Evolutionary conservation across 495 filamentous ascomycete species (phyloP).

Genomic region (Penicillium soppii): DNA sequence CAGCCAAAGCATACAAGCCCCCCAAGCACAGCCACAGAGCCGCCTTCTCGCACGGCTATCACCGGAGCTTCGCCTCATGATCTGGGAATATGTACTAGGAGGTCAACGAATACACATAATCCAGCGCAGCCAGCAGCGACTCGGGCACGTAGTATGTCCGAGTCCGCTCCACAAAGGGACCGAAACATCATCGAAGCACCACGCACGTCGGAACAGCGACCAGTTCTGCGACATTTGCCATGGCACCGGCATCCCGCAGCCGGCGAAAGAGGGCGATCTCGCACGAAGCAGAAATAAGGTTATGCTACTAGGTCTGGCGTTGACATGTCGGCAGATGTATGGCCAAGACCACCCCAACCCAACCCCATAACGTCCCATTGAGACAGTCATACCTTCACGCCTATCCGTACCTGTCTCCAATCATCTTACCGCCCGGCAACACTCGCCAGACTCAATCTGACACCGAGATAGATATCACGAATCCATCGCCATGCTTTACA

Average conservation of each 20-base stretch:
- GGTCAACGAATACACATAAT: slow-evolving; percentile 40
- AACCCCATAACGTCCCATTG: not conserved
- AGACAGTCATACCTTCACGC: too few relatives aligned
- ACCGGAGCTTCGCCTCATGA: slow-evolving; percentile 43
- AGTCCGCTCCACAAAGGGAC: slow-evolving; percentile 15
- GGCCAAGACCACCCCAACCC: not conserved
- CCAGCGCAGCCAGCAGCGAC: slow-evolving; percentile 32
- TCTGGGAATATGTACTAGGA: slow-evolving; percentile 45
- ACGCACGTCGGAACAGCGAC: not conserved
- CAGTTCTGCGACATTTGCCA: slow-evolving; percentile 39
- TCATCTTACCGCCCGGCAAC: not conserved
- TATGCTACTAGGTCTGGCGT: slow-evolving; percentile 17
- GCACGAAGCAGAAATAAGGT: not conserved
- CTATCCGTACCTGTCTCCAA: not conserved
- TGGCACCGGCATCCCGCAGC: slow-evolving; percentile 30
- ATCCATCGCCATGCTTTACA: slow-evolving; percentile 41
- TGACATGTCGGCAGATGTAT: slow-evolving; percentile 30
- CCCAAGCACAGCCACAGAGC: slow-evolving; percentile 31
- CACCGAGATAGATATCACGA: slow-evolving; percentile 33
- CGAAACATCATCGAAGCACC: not conserved
- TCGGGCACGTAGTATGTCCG: slow-evolving; percentile 41
- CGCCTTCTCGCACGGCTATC: slow-evolving; percentile 40
- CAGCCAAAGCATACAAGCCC: slow-evolving; percentile 1
- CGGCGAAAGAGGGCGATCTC: slow-evolving; percentile 16
- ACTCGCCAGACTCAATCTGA: not conserved